These are phyloP conservation scores for Termitomyces titanicus DNA, from an alignment of 768 basidiomycete genomes.

Conservation along the genomic window DNA sequence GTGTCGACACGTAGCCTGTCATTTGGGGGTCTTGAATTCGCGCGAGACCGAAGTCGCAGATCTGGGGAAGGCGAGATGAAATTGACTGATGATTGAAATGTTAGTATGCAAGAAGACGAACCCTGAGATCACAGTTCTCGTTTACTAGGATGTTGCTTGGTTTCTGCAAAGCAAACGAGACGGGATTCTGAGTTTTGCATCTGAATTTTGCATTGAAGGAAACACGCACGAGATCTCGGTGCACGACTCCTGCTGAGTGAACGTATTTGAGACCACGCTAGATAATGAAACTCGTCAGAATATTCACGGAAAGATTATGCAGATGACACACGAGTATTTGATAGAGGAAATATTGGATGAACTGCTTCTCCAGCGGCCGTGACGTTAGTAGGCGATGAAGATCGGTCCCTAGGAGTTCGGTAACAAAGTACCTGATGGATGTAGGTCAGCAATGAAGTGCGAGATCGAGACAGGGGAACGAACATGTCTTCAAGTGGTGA, in stretches of 20 bases:
- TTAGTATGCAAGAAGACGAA: constrained; percentile 24
- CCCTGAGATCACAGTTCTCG: constrained; percentile 99
- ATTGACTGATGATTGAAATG: neutral
- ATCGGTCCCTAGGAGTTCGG: constrained; percentile 96
- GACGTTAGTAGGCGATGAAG: constrained; percentile 96
- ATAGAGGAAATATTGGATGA: constrained; percentile 99
- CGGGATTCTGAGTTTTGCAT: neutral
- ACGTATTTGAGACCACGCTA: constrained; percentile 99
- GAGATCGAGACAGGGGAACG: constrained; percentile 24
- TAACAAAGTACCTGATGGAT: constrained; percentile 87
- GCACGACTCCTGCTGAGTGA: constrained; percentile 98
- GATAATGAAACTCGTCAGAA: constrained; percentile 1
- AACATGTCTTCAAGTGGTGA: constrained; percentile 98
- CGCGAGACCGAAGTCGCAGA: constrained; percentile 98
- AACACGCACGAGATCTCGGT: constrained; percentile 81
- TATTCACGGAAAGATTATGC: neutral
- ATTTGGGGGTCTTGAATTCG: constrained; percentile 99
- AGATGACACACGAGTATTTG: constrained; percentile 79
- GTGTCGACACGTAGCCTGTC: constrained; percentile 99
- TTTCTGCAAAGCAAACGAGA: constrained; percentile 81
- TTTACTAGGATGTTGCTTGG: constrained; percentile 99
- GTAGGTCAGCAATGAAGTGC: constrained; percentile 4
- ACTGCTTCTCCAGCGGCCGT: constrained; percentile 97
- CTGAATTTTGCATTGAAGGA: neutral
- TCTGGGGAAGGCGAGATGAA: constrained; percentile 40